A percentile compares a stretch with the other conserved stretches of the same genome.
These are phyloP conservation scores for Oryza brachyantha DNA, from an alignment of 176 grass and related monocot genomes.

Conservation along the genomic window DNA sequence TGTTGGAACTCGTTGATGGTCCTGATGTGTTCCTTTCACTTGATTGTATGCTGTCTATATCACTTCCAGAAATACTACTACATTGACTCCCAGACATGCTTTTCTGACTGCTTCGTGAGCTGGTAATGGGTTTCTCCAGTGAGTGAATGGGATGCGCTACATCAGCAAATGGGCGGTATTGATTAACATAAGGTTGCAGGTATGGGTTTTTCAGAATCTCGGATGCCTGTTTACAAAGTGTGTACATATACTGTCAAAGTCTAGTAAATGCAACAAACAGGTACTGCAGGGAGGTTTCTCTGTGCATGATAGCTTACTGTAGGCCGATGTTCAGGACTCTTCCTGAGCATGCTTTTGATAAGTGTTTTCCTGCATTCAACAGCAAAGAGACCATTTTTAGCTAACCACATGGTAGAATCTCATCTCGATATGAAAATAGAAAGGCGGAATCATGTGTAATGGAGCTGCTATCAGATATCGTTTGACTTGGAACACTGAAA, in stretches of 20 bases:
- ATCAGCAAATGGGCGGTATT: conserved; percentile 51
- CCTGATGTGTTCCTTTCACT: conserved; percentile 54
- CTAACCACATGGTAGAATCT: neutral
- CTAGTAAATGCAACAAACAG: conserved; percentile 5
- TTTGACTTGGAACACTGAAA: neutral
- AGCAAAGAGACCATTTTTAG: conserved; percentile 23
- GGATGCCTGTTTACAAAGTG: conserved; percentile 66
- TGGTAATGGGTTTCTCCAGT: conserved; percentile 48
- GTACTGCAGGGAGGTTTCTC: conserved; percentile 6
- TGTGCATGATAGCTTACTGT: conserved; percentile 67
- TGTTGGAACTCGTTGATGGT: conserved; percentile 44
- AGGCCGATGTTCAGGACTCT: conserved; percentile 94
- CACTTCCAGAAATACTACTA: conserved; percentile 78
- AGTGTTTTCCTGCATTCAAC: conserved; percentile 77
- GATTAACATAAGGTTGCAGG: conserved; percentile 69
- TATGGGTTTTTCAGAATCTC: conserved; percentile 83
- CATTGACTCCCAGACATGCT: conserved; percentile 87
- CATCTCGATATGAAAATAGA: neutral
- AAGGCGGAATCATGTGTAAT: neutral
- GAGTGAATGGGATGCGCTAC: conserved; percentile 37
- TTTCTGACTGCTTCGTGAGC: conserved; percentile 49
- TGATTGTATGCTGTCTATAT: conserved; percentile 81
- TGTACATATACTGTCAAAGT: conserved; percentile 34
- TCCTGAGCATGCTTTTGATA: conserved; percentile 97
- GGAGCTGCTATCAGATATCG: neutral